Evolutionary conservation across 1,139 yeast genomes (phyloP).

Genomic region (Blastobotrys serpentis): DNA sequence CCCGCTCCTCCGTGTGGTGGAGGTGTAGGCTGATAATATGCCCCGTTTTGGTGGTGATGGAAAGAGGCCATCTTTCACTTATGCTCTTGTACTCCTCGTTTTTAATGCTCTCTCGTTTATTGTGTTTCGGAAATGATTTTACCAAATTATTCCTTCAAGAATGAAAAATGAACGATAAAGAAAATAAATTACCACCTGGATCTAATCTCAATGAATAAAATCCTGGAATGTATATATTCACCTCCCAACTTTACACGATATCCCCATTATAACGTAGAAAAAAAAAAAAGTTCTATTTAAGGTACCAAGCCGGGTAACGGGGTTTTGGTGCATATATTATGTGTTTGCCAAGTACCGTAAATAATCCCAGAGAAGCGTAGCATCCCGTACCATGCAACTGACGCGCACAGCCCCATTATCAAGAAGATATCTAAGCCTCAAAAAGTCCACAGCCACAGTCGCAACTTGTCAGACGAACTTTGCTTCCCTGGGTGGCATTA

Average conservation of each 20-base stretch:
- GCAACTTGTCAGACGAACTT: too few species aligned
- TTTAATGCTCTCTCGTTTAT: background rate
- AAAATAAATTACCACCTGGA: too few species aligned
- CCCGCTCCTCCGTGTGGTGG: background rate
- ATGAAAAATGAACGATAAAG: background rate
- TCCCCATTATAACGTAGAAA: background rate
- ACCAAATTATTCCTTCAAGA: too few species aligned
- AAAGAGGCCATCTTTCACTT: conserved; percentile 3
- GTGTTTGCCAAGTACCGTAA: too few species aligned
- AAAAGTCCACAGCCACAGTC: too few species aligned
- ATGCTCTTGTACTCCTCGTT: too few species aligned
- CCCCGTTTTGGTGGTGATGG: conserved; percentile 3
- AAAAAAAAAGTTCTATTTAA: background rate
- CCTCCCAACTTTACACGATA: background rate
- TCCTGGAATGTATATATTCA: background rate
- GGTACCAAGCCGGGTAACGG: conserved; percentile 2
- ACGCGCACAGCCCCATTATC: too few species aligned
- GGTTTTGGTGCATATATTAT: background rate
- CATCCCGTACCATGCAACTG: too few species aligned
- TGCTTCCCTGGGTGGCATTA: too few species aligned
- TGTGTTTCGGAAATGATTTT: too few species aligned
- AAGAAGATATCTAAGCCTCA: too few species aligned
- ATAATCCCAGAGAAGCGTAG: too few species aligned
- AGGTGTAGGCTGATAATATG: conserved; percentile 1
- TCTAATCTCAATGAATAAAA: background rate